Evolutionary conservation across 805 yeast genomes (phyloP).

Genomic region (Saccharomycopsis guyanensis): DNA sequence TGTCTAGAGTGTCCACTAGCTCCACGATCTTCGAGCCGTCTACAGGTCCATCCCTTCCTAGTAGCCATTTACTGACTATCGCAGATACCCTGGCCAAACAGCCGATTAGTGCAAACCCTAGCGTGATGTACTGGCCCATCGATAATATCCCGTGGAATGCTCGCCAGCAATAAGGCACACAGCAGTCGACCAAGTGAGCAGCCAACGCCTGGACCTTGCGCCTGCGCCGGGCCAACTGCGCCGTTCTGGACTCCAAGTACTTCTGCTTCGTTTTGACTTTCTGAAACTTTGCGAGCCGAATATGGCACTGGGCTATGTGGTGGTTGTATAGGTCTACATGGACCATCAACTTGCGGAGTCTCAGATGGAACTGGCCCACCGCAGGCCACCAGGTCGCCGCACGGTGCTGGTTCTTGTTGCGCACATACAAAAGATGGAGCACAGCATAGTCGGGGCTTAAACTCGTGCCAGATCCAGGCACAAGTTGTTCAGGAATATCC

Average conservation of each 20-base stretch:
- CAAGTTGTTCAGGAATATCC: neutral
- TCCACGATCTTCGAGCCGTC: too few species aligned
- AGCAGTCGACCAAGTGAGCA: slow-evolving; percentile 27
- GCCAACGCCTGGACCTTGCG: neutral
- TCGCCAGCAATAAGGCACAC: slow-evolving; percentile 35
- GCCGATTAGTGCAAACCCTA: slow-evolving; percentile 47
- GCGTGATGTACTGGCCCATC: slow-evolving; percentile 44
- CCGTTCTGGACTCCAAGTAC: neutral
- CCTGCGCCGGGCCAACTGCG: neutral
- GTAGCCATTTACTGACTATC: too few species aligned
- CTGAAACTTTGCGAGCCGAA: slow-evolving; percentile 1
- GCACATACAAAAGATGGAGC: slow-evolving; percentile 41
- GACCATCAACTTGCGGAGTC: slow-evolving; percentile 31
- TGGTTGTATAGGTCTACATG: slow-evolving; percentile 1
- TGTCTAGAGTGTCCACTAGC: neutral
- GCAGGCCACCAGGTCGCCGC: slow-evolving; percentile 45
- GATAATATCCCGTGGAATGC: slow-evolving; percentile 42
- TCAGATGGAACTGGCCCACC: slow-evolving; percentile 39
- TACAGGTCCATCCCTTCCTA: too few species aligned
- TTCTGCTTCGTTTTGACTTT: slow-evolving; percentile 7
- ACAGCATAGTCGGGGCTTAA: slow-evolving; percentile 36
- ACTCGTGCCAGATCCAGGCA: too few species aligned
- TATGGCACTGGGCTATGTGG: neutral
- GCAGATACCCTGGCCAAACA: slow-evolving; percentile 32
- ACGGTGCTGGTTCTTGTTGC: slow-evolving; percentile 47